Conservation (phyloP, 1,139 yeast genomes). For the Pichia terricola region DNA sequence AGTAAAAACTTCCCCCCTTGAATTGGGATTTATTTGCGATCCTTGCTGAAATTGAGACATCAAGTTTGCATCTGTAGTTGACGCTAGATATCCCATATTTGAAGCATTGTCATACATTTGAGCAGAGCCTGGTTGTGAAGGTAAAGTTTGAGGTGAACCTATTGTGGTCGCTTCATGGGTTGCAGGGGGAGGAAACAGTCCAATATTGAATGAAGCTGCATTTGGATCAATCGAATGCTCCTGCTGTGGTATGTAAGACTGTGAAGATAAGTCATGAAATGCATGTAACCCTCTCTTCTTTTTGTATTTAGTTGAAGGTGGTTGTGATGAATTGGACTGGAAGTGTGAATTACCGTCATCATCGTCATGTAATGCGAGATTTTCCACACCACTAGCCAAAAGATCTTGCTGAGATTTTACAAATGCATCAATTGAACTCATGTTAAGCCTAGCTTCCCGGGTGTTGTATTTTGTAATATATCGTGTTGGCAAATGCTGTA, state of each 20-base stretch:
- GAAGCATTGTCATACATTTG: no score
- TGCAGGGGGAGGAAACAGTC: slow-evolving; percentile 10
- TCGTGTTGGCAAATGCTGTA: no score
- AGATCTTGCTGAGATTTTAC: slow-evolving; percentile 9
- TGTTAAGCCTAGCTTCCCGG: neutral
- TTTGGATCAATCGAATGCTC: slow-evolving; percentile 22
- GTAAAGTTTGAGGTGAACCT: no score
- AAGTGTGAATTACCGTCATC: neutral
- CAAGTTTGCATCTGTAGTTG: no score
- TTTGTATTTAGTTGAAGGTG: neutral
- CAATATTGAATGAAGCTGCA: slow-evolving; percentile 23
- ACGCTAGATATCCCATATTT: no score
- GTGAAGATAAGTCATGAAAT: slow-evolving; percentile 17
- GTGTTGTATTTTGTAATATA: no score
- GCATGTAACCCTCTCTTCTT: slow-evolving; percentile 19
- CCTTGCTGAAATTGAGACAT: neutral
- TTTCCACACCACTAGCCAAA: slow-evolving; percentile 10
- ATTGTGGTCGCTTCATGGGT: no score
- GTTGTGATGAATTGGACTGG: neutral
- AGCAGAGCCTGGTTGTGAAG: no score
- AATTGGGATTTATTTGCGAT: neutral
- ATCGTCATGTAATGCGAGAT: slow-evolving; percentile 5
- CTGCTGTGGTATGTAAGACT: slow-evolving; percentile 1
- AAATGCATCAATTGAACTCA: slow-evolving; percentile 5
- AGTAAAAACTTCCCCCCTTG: neutral